These are phyloP conservation scores for Camillea tinctor DNA, from an alignment of 2,329 filamentous ascomycete species.

Conservation along the genomic window DNA sequence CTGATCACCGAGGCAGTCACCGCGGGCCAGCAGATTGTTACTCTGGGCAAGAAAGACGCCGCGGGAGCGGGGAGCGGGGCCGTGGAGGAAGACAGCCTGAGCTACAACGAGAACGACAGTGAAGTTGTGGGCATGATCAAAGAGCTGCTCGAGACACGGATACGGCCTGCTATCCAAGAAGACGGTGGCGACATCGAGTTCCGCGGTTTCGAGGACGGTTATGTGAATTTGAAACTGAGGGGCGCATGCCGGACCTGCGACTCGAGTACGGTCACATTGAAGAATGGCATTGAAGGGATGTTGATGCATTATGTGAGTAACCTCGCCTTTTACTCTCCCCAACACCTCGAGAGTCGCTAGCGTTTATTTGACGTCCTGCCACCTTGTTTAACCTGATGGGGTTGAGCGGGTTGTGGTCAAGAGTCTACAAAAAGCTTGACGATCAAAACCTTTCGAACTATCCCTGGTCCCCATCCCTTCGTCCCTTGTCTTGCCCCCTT, in stretches of 20 bases:
- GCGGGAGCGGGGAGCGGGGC: constrained; percentile 37
- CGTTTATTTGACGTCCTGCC: no score
- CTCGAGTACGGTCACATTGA: constrained; percentile 92
- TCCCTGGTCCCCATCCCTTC: no score
- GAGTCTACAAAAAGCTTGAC: not conserved
- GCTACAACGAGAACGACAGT: constrained; percentile 85
- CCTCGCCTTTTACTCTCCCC: constrained; percentile 1
- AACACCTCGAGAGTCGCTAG: not conserved
- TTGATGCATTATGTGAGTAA: constrained; percentile 86
- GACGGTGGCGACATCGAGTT: constrained; percentile 98
- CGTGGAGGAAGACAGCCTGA: constrained; percentile 66
- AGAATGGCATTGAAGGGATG: constrained; percentile 98
- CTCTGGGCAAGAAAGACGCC: constrained; percentile 58
- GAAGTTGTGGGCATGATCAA: constrained; percentile 99
- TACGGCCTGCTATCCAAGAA: constrained; percentile 93
- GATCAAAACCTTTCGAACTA: not conserved
- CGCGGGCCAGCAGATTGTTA: constrained; percentile 78
- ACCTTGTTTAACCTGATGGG: no score
- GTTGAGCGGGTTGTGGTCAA: not conserved
- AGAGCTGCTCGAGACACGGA: constrained; percentile 91
- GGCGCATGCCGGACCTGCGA: constrained; percentile 96
- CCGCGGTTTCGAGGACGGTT: constrained; percentile 81
- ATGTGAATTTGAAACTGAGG: constrained; percentile 81
- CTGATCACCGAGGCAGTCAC: constrained; percentile 92
- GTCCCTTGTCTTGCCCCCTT: no score